Conservation (phyloP, 371 early-diverging fungal species). For the Mortierella sp. region DNA sequence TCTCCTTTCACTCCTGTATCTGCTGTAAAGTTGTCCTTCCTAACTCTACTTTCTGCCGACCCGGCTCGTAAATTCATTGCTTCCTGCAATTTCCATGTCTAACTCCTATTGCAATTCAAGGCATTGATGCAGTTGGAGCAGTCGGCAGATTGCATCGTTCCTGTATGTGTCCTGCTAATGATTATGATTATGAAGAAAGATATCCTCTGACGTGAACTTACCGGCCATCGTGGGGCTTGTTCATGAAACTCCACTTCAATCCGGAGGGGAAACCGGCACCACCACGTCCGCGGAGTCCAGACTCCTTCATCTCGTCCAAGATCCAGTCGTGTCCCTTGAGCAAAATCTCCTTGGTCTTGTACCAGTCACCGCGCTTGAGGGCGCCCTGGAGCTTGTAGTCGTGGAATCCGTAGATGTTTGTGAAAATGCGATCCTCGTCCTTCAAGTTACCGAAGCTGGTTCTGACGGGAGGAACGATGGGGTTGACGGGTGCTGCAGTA, state of each 20-base stretch:
- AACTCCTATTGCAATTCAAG: neutral
- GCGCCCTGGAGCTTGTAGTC: slow-evolving; percentile 94
- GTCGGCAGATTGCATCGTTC: neutral
- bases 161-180: neutral
- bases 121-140: neutral
- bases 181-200: neutral
- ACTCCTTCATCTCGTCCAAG: slow-evolving; percentile 95
- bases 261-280: slow-evolving; percentile 99
- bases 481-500: slow-evolving; percentile 51
- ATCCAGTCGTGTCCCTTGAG: slow-evolving; percentile 98
- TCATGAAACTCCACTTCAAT: slow-evolving; percentile 99
- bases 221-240: slow-evolving; percentile 91
- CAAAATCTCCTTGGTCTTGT: slow-evolving; percentile 98
- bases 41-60: neutral
- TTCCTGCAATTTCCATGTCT: neutral
- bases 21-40: neutral
- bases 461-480: slow-evolving; percentile 60
- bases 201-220: slow-evolving; percentile 38
- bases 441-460: slow-evolving; percentile 80
- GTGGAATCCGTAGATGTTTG: slow-evolving; percentile 94
- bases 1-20: too few species aligned
- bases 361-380: slow-evolving; percentile 96
- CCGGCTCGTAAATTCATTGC: neutral
- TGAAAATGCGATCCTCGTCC: slow-evolving; percentile 97
- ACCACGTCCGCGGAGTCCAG: slow-evolving; percentile 97